phyloP scores from a whole-genome alignment of 805 yeast species.

The Saccharomyces paradoxus region DNA sequence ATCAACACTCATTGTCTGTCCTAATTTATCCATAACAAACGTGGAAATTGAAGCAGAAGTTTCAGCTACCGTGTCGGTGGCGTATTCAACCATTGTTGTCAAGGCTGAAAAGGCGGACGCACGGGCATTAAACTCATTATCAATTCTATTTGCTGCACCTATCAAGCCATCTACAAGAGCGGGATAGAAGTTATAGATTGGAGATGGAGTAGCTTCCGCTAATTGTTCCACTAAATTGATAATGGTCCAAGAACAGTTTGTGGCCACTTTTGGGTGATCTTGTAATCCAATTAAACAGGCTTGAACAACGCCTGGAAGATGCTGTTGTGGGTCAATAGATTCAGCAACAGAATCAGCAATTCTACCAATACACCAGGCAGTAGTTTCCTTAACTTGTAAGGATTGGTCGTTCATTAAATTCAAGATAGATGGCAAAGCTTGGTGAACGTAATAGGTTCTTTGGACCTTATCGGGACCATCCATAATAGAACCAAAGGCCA shows the following conservation, averaged over 20 bases:
- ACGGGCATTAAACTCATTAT: slow-evolving; percentile 80
- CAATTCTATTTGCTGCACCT: slow-evolving; percentile 58
- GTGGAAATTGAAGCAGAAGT: slow-evolving; percentile 65
- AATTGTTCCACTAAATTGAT: slow-evolving; percentile 87
- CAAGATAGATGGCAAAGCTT: slow-evolving; percentile 77
- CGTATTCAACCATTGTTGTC: slow-evolving; percentile 67
- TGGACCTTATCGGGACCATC: slow-evolving; percentile 85
- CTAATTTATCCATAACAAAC: slow-evolving; percentile 65
- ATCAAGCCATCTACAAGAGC: slow-evolving; percentile 62
- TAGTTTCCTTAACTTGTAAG: slow-evolving; percentile 89
- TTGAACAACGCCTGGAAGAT: slow-evolving; percentile 61
- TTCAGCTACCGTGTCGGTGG: slow-evolving; percentile 62
- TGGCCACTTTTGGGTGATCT: slow-evolving; percentile 87
- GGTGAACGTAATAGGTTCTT: slow-evolving; percentile 58
- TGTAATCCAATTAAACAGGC: slow-evolving; percentile 74
- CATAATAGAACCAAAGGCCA: slow-evolving; percentile 96
- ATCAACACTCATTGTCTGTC: slow-evolving; percentile 55
- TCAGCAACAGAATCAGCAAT: slow-evolving; percentile 81
- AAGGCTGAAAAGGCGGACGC: slow-evolving; percentile 96
- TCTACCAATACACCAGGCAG: slow-evolving; percentile 97
- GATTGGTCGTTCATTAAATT: slow-evolving; percentile 63
- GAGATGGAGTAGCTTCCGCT: slow-evolving; percentile 40
- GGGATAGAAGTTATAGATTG: slow-evolving; percentile 67
- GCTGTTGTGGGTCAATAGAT: slow-evolving; percentile 57
- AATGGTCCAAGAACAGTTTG: slow-evolving; percentile 97